Conservation (phyloP, 2,329 filamentous ascomycete genomes). For the Xenoacremonium recifei region DNA sequence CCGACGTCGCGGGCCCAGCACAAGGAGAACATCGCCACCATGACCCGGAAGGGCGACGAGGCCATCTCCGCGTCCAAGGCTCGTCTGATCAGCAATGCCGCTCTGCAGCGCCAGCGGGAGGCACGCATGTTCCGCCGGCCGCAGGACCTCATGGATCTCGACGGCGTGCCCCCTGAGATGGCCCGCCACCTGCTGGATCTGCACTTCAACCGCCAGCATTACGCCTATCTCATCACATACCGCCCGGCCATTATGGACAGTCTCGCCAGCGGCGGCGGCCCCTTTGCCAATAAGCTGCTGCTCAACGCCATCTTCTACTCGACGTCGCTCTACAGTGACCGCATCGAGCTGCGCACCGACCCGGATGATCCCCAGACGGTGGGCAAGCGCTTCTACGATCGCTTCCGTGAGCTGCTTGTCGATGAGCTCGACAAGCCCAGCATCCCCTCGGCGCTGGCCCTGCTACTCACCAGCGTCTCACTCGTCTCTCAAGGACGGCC, state of each 20-base stretch:
- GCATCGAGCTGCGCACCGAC: constrained; percentile 31
- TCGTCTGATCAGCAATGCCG: constrained; percentile 34
- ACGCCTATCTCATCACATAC: constrained; percentile 36
- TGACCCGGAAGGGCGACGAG: constrained; percentile 25
- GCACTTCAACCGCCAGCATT: constrained; percentile 37
- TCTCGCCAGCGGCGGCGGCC: constrained; percentile 31
- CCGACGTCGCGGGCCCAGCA: constrained; percentile 27
- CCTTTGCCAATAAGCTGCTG: constrained; percentile 36
- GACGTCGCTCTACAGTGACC: constrained; percentile 37
- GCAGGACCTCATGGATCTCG: constrained; percentile 31
- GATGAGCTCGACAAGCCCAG: constrained; percentile 33
- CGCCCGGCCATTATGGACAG: constrained; percentile 39
- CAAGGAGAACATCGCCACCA: constrained; percentile 27
- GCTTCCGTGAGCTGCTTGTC: constrained; percentile 34
- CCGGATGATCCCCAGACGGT: constrained; percentile 32
- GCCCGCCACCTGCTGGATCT: constrained; percentile 37
- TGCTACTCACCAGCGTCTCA: constrained; percentile 32
- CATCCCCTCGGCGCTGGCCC: constrained; percentile 36
- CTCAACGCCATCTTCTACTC: constrained; percentile 41
- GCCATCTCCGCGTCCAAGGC: constrained; percentile 30
- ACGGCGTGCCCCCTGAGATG: constrained; percentile 31
- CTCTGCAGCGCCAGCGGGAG: constrained; percentile 32
- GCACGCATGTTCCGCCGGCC: constrained; percentile 29
- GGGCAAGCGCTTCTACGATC: constrained; percentile 35
- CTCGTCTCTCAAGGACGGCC: constrained; percentile 32